These are phyloP conservation scores for Candida lessepsii DNA, from an alignment of 805 yeast species.

Conservation along the genomic window DNA sequence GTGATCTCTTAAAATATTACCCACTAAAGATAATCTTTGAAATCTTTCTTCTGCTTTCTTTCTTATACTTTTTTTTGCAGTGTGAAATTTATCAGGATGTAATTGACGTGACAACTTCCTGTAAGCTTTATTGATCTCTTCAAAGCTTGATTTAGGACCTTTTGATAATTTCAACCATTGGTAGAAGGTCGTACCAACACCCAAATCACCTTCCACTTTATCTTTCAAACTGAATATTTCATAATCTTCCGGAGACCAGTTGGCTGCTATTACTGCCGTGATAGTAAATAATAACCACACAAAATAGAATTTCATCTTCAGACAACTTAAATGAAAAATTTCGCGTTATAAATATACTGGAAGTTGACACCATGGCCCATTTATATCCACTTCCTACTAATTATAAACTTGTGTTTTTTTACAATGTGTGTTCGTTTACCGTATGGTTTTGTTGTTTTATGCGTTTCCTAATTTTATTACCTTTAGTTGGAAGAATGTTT, in stretches of 20 bases:
- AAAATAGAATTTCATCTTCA: background rate
- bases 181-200: conserved; percentile 63
- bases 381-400: conserved; percentile 37
- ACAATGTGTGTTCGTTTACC: conserved; percentile 33
- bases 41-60: conserved; percentile 65
- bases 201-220: conserved; percentile 61
- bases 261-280: conserved; percentile 26
- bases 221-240: conserved; percentile 77
- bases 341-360: too few species aligned
- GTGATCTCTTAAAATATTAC: conserved; percentile 62
- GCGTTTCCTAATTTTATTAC: conserved; percentile 53
- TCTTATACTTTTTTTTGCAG: conserved; percentile 26
- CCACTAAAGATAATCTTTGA: conserved; percentile 73
- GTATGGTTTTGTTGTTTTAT: conserved; percentile 50
- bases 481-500: conserved; percentile 63
- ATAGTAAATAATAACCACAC: conserved; percentile 6
- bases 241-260: conserved; percentile 66
- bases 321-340: conserved; percentile 1
- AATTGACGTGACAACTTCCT: conserved; percentile 65
- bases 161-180: conserved; percentile 55
- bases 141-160: conserved; percentile 46
- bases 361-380: conserved; percentile 23
- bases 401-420: conserved; percentile 33
- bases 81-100: conserved; percentile 78
- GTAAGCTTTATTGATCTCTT: conserved; percentile 63